phyloP scores from a whole-genome alignment of 345 rosid species.

The Mallotus nudiflorus region DNA sequence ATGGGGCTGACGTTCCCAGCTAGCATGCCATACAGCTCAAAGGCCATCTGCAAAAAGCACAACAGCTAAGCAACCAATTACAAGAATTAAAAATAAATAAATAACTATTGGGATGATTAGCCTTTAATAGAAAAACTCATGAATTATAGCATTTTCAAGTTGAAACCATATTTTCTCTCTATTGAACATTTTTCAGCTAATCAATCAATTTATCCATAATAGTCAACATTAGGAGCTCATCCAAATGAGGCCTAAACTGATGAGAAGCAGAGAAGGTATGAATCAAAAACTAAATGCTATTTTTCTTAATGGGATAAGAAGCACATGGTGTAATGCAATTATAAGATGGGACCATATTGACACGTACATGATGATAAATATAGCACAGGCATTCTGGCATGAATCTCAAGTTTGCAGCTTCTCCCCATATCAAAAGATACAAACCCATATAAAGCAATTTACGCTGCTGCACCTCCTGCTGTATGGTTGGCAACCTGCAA shows the following conservation, averaged over 20 bases:
- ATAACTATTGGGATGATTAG: background rate
- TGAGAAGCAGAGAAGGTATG: background rate
- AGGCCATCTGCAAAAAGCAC: constrained; percentile 75
- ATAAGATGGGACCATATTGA: constrained; percentile 7
- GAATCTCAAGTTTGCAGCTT: constrained; percentile 97
- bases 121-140: too few species aligned
- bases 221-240: background rate
- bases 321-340: background rate
- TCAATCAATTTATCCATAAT: constrained; percentile 3
- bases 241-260: background rate
- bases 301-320: background rate
- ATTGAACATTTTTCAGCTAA: constrained; percentile 3
- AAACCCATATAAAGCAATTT: constrained; percentile 93
- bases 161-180: constrained; percentile 4
- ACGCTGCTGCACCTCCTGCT: constrained; percentile 98
- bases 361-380: constrained; percentile 94
- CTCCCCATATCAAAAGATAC: constrained; percentile 99
- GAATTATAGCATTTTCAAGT: background rate
- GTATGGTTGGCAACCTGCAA: constrained; percentile 98
- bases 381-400: constrained; percentile 99
- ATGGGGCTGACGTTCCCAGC: constrained; percentile 97
- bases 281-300: background rate
- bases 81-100: background rate
- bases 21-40: constrained; percentile 94
- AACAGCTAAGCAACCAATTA: background rate